These are phyloP conservation scores for Byssoonygena ceratinophila DNA, from an alignment of 2,329 filamentous ascomycete species.

Conservation along the genomic window DNA sequence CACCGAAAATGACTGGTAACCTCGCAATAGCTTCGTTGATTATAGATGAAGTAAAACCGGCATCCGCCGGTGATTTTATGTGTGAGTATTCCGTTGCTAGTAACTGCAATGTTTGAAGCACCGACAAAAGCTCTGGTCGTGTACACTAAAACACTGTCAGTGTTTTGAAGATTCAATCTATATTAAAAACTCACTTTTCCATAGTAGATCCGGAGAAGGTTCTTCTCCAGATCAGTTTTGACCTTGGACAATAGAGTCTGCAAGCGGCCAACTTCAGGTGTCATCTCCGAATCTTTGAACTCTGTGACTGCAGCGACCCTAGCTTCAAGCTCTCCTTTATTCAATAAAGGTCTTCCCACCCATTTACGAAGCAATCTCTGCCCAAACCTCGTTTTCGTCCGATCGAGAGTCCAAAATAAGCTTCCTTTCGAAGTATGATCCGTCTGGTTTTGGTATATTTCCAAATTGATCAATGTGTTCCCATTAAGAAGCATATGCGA, in stretches of 20 bases:
- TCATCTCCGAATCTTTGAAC: slow-evolving; percentile 58
- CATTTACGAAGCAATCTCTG: slow-evolving; percentile 82
- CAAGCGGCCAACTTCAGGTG: slow-evolving; percentile 60
- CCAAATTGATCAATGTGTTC: slow-evolving; percentile 84
- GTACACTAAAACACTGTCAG: slow-evolving; percentile 47
- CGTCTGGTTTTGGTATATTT: slow-evolving; percentile 91
- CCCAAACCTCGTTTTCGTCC: slow-evolving; percentile 81
- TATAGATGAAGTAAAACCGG: slow-evolving; percentile 60
- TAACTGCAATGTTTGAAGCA: slow-evolving; percentile 73
- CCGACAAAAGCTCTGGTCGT: slow-evolving; percentile 71
- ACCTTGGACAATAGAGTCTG: slow-evolving; percentile 59
- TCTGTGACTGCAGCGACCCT: slow-evolving; percentile 80
- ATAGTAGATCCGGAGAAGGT: slow-evolving; percentile 91
- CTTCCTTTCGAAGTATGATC: slow-evolving; percentile 77
- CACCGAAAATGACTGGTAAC: slow-evolving; percentile 64
- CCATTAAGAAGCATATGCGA: slow-evolving; percentile 95
- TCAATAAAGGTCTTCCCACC: slow-evolving; percentile 81
- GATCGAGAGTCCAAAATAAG: slow-evolving; percentile 89
- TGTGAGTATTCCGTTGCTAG: slow-evolving; percentile 67
- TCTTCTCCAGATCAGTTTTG: slow-evolving; percentile 79
- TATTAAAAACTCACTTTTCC: slow-evolving; percentile 49
- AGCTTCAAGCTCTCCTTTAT: slow-evolving; percentile 62
- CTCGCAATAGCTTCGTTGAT: slow-evolving; percentile 61
- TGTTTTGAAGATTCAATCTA: background rate
- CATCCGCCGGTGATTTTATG: slow-evolving; percentile 54